Evolutionary conservation across 768 basidiomycete genomes (phyloP).

Genomic region (Hebeloma cylindrosporum): DNA sequence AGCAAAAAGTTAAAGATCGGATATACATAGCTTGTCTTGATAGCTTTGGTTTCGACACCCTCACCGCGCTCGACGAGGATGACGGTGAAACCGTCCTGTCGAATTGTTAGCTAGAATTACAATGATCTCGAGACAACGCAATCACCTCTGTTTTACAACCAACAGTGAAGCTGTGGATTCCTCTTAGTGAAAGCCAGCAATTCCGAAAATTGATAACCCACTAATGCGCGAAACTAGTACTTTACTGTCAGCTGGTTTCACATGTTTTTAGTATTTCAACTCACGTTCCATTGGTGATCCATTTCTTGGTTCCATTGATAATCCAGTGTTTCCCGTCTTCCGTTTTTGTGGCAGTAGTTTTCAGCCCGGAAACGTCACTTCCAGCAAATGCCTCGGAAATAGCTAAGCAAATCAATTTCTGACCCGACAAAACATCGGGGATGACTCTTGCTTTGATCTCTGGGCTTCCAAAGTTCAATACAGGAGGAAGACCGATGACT

Average conservation of each 20-base stretch:
- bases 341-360: conserved; percentile 71
- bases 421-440: conserved; percentile 65
- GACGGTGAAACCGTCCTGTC: conserved; percentile 70
- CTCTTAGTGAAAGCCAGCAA: background rate
- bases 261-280: conserved; percentile 10
- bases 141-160: conserved; percentile 59
- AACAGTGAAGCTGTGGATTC: conserved; percentile 53
- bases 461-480: conserved; percentile 76
- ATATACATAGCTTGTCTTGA: conserved; percentile 65
- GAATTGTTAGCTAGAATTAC: background rate
- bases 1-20: background rate
- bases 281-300: conserved; percentile 77
- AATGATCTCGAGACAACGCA: background rate
- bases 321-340: conserved; percentile 82
- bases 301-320: conserved; percentile 82
- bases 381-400: conserved; percentile 90
- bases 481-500: conserved; percentile 82
- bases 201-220: conserved; percentile 24
- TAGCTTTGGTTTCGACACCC: conserved; percentile 80
- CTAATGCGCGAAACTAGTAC: conserved; percentile 42
- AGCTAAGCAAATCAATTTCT: conserved; percentile 81
- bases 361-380: conserved; percentile 75
- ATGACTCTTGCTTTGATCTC: conserved; percentile 55
- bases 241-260: background rate
- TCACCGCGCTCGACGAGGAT: conserved; percentile 82